Percentiles rank a stretch among this genome's conserved stretches.
Conservation (phyloP, 2,329 filamentous ascomycete species). For the Cytospora mali region DNA sequence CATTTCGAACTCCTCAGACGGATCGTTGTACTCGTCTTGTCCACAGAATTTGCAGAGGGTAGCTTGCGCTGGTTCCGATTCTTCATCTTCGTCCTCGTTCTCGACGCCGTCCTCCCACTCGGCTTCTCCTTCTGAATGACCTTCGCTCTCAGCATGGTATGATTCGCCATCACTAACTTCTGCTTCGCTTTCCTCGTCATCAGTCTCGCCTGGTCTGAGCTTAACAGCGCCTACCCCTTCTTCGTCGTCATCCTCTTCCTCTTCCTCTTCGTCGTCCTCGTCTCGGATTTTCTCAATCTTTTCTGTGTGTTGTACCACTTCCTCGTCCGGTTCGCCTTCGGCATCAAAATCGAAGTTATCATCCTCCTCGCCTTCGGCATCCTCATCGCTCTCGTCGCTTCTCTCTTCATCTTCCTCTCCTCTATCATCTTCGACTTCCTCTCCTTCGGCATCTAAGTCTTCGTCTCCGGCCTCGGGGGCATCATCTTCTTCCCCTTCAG, state of each 20-base stretch:
- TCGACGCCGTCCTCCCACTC: slow-evolving; percentile 61
- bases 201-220: slow-evolving; percentile 54
- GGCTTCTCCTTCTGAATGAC: slow-evolving; percentile 44
- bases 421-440: slow-evolving; percentile 41
- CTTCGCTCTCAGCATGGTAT: slow-evolving; percentile 43
- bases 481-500: slow-evolving; percentile 41
- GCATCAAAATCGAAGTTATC: slow-evolving; percentile 38
- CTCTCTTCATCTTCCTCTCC: slow-evolving; percentile 39
- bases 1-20: slow-evolving; percentile 77
- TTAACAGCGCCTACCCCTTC: slow-evolving; percentile 62
- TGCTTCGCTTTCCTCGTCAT: slow-evolving; percentile 46
- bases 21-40: slow-evolving; percentile 80
- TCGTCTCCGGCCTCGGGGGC: slow-evolving; percentile 31
- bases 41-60: slow-evolving; percentile 72
- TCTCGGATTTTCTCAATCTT: slow-evolving; percentile 28
- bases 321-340: slow-evolving; percentile 36
- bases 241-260: slow-evolving; percentile 47
- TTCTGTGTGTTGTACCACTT: slow-evolving; percentile 20
- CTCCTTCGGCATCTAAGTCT: slow-evolving; percentile 37
- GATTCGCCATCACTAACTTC: slow-evolving; percentile 40
- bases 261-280: slow-evolving; percentile 31
- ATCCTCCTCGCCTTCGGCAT: slow-evolving; percentile 29
- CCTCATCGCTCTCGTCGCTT: slow-evolving; percentile 30
- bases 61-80: slow-evolving; percentile 53
- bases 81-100: slow-evolving; percentile 61